phyloP scores from a whole-genome alignment of 2,329 filamentous ascomycete species.

The Aspergillus glaucus region DNA sequence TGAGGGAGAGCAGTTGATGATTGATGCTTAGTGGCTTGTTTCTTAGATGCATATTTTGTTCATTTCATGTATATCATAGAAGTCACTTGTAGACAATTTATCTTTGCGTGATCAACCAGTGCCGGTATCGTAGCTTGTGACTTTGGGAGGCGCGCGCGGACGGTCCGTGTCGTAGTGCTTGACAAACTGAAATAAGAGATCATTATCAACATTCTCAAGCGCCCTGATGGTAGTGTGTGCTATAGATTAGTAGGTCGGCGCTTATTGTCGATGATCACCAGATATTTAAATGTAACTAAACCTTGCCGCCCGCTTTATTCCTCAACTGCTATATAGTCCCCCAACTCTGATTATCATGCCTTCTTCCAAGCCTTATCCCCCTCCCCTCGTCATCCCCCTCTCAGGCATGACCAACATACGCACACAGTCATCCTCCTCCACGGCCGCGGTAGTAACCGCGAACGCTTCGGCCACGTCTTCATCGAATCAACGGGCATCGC shows the following conservation, averaged over 20 bases:
- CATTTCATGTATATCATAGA: too few species aligned
- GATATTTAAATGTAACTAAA: not conserved
- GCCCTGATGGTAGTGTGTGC: too few species aligned
- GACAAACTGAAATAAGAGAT: too few species aligned
- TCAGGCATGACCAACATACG: slow-evolving; percentile 15
- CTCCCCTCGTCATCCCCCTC: slow-evolving; percentile 13
- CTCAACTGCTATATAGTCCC: not conserved
- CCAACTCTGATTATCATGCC: not conserved
- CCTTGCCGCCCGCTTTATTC: not conserved
- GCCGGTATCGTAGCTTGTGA: not conserved
- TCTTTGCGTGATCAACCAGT: not conserved
- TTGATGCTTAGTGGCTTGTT: slow-evolving; percentile 43
- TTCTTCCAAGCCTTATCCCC: slow-evolving; percentile 8
- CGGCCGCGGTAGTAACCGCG: slow-evolving; percentile 32
- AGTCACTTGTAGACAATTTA: too few species aligned
- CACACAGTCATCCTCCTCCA: slow-evolving; percentile 40
- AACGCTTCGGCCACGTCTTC: slow-evolving; percentile 30
- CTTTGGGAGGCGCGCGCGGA: too few species aligned
- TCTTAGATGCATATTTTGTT: not conserved
- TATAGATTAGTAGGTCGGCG: not conserved
- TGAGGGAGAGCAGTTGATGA: slow-evolving; percentile 86
- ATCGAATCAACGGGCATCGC: slow-evolving; percentile 17
- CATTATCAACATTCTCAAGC: too few species aligned
- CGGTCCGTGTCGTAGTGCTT: too few species aligned
- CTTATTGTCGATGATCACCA: not conserved